Conservation (phyloP, 768 basidiomycete genomes). For the Tricholoma hemisulphureum region DNA sequence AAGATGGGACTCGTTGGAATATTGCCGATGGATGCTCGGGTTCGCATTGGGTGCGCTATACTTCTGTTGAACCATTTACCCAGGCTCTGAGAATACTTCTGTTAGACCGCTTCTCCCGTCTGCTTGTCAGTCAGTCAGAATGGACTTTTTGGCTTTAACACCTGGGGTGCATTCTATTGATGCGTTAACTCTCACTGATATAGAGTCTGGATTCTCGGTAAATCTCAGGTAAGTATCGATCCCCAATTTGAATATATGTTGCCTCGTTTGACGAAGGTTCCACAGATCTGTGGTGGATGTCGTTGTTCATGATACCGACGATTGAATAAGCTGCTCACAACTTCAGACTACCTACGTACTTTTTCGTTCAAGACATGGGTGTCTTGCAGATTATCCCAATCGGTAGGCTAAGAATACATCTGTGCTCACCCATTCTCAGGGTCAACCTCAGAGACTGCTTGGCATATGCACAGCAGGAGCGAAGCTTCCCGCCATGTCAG, state of each 20-base stretch:
- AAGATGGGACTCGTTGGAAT: conserved; percentile 58
- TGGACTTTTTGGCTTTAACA: conserved; percentile 79
- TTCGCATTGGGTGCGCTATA: conserved; percentile 70
- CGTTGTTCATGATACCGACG: conserved; percentile 34
- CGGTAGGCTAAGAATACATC: no score
- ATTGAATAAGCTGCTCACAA: not conserved
- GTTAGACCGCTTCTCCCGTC: conserved; percentile 73
- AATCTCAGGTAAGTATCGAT: conserved; percentile 62
- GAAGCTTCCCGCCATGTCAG: no score
- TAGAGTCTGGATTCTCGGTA: conserved; percentile 69
- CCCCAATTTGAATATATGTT: not conserved
- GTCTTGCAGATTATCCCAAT: no score
- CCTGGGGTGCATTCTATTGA: conserved; percentile 80
- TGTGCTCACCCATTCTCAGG: no score
- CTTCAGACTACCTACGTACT: no score
- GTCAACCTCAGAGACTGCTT: no score
- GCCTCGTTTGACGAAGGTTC: conserved; percentile 5
- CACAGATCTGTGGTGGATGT: conserved; percentile 71
- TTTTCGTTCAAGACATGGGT: no score
- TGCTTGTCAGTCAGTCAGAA: conserved; percentile 82
- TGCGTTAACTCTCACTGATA: conserved; percentile 67
- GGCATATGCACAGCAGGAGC: no score
- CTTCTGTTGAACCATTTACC: not conserved
- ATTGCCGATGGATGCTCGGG: conserved; percentile 72
- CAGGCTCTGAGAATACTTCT: not conserved